Base-by-base conservation (phyloP, 2,329 filamentous ascomycete species). In the Neonectria sp. region DNA sequence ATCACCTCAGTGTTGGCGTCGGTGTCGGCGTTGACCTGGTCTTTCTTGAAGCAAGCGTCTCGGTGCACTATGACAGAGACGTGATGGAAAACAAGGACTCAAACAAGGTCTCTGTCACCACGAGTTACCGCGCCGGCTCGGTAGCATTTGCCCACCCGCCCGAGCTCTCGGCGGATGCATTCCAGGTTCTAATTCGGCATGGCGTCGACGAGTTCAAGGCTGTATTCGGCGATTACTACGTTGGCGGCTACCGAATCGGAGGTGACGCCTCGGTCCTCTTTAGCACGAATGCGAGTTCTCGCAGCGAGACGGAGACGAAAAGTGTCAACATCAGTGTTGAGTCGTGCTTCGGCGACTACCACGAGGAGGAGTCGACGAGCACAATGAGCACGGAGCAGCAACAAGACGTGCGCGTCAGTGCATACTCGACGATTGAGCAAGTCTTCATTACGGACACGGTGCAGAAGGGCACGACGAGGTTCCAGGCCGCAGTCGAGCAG, bases 1-100 rank as follows among this genome's bases (percentile, higher is more conserved):
- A 58, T 21, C 55, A 58, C 33, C 43, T 58, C 7, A 48, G 43
- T 15, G 27, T 58, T 6, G 55, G 55, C 21, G 27, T 58, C 15
- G 55, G 55, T 8, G 55, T 49, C 12, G 55, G 55, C 43, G 7
- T 58, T 17, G 12, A 27, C n/a, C 13, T 17, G 11, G 11, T 48
- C 6, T 13, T 35, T 7, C 25, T 49, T 7, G 29, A 25, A 21
- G 55, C 43, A 12, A 48, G 43, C n/a, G 55, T 58, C 1, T 35
- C 40, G 6, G 4, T 25, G 13, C 55, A 58, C 5, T 58, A 58
- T 15, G 55, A 58, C 43, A 48, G 8, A 7, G 15, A 58, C 17
- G 55, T 58, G 6, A 48, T 48, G 27, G 43, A 58, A 12, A 58
- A 58, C n/a, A 58, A 21, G 4, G 55, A 58, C 24, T n/a, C 37